Percentiles rank a stretch among this genome's conserved stretches.
phyloP scores from a whole-genome alignment of 1,284 basidiomycete species.

The Ustilago sp. region DNA sequence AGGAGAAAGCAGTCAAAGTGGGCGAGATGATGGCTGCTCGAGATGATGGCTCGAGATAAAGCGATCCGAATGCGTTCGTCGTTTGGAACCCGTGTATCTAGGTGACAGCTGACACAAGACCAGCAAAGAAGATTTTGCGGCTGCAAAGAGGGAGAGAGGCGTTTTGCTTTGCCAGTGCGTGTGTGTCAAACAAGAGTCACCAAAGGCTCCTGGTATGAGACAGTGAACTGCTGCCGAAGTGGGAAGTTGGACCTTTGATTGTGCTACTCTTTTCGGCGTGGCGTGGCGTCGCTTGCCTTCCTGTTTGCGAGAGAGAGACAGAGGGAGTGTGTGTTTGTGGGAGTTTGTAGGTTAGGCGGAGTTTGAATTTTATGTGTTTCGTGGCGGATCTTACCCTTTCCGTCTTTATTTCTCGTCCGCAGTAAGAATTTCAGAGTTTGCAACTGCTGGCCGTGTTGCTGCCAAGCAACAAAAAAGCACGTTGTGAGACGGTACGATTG shows the following conservation, averaged over 20 bases:
- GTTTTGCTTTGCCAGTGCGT: neutral
- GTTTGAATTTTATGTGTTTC: neutral
- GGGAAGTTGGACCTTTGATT: neutral
- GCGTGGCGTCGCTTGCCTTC: neutral
- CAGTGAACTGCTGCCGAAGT: neutral
- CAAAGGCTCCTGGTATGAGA: neutral
- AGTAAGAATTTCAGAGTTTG: neutral
- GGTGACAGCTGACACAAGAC: conserved; percentile 1
- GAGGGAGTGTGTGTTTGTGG: too few relatives aligned
- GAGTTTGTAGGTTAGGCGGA: neutral
- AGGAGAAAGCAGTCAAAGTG: neutral
- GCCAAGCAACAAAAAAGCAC: neutral
- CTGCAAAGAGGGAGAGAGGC: neutral
- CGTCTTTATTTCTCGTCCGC: neutral
- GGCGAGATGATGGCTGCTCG: neutral
- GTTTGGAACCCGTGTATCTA: neutral
- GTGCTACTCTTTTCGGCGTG: neutral
- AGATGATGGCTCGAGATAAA: conserved; percentile 1
- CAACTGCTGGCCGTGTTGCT: neutral
- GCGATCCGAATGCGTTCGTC: neutral
- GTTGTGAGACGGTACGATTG: neutral
- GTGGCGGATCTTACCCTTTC: conserved; percentile 16
- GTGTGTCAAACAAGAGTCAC: neutral
- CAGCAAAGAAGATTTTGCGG: neutral
- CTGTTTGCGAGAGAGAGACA: neutral